Base-by-base conservation (phyloP, 139 green algal species). In the Micractinium conductrix region DNA sequence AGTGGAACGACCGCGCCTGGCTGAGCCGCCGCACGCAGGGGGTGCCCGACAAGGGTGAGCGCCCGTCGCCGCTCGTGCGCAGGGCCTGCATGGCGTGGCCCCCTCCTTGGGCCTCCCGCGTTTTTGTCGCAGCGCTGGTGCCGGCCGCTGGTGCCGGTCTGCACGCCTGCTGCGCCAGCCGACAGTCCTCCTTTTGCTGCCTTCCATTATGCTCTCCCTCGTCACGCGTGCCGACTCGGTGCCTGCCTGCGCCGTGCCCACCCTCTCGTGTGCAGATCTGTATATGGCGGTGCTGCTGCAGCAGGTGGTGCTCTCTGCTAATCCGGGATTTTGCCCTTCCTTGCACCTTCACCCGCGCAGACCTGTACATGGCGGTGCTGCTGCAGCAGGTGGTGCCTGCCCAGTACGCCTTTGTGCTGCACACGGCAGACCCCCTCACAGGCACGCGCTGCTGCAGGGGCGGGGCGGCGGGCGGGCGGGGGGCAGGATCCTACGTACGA, bases 371-470 rank as follows among this genome's bases (percentile, higher is more conserved):
- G 93, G 91, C 87, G 6, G 93, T 95, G 65, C 94, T 97, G 76
- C 87, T 97, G 71, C 94, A 97, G 86, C 84, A 94, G 90, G 89
- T 91, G 50, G 72, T 88, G 53, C 87, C 87, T 24, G 85, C 87
- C 16, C 83, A 94, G 38, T 98, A 98, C 89, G 94, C 96, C 2
- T 99, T 98, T 87, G 96, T 99, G 78, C 85, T 98, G 68, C 96
- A 99, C 94, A 98, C 95, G 16, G 92, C 92, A 9, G 92, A 97
- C 81, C 96, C 96, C 6, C 72, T 98, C 22, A 95, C 89, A 21
- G 84, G 84, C 72, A 80, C 55, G 74, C 8, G 3, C 2, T 19
- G 40, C 69, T 55, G 69, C 69, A 50, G n/a, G 21, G 69, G 16
- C 12, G 38, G 1, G 48, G 48, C 48, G 10, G 12, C 48, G 48